These are phyloP conservation scores for Orychophragmus violaceus DNA, from an alignment of 345 rosid genomes.

Conservation along the genomic window DNA sequence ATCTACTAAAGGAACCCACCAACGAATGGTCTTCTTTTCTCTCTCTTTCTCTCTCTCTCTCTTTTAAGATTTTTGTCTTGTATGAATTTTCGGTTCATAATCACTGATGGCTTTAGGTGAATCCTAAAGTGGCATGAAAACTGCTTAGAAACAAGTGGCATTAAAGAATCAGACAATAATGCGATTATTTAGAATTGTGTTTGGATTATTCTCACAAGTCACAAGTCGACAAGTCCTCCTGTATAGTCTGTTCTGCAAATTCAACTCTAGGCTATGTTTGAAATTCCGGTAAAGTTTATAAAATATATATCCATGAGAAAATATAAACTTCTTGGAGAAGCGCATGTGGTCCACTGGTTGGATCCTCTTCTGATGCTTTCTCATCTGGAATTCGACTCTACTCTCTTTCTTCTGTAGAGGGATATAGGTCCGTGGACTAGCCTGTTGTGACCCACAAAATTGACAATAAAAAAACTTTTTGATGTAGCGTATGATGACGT, in stretches of 20 bases:
- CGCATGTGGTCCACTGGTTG: too few relatives aligned
- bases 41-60: background rate
- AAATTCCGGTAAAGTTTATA: too few relatives aligned
- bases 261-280: background rate
- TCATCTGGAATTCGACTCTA: too few relatives aligned
- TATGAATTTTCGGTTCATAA: background rate
- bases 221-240: background rate
- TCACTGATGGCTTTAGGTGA: background rate
- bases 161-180: background rate
- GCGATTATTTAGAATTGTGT: background rate
- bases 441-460: too few relatives aligned
- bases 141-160: constrained; percentile 10
- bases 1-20: background rate
- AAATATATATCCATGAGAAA: too few relatives aligned
- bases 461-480: too few relatives aligned
- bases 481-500: too few relatives aligned
- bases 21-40: background rate
- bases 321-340: too few relatives aligned
- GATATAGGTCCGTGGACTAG: too few relatives aligned
- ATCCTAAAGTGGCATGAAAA: background rate
- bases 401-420: too few relatives aligned
- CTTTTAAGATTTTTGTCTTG: background rate
- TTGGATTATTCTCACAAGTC: background rate
- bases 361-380: too few relatives aligned
- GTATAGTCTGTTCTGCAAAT: background rate